Evolutionary conservation across 2,329 filamentous ascomycete genomes (phyloP).

Genomic region (Dothistroma septosporum): DNA sequence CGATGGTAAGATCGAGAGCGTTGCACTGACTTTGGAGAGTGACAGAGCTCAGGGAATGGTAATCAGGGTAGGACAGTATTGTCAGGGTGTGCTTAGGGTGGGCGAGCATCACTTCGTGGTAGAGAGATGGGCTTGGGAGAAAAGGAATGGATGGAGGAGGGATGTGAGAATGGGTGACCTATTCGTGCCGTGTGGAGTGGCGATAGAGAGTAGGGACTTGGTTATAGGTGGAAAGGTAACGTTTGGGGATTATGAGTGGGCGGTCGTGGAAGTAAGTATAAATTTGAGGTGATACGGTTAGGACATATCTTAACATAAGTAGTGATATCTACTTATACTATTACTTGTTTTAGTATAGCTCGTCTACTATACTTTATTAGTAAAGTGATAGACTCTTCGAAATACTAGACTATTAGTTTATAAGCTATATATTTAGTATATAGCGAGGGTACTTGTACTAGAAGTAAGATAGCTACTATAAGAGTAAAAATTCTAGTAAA

Average conservation of each 20-base stretch:
- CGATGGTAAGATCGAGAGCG: conserved; percentile 37
- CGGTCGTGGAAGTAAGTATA: conserved; percentile 35
- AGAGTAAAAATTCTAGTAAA: too few species aligned
- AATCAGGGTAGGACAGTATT: conserved; percentile 51
- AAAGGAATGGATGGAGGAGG: conserved; percentile 35
- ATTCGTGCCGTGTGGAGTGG: conserved; percentile 40
- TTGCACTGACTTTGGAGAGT: conserved; percentile 43
- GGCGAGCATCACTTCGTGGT: conserved; percentile 41
- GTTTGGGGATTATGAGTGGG: conserved; percentile 37
- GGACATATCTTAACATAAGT: too few species aligned
- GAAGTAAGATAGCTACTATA: too few species aligned
- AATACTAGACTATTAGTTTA: too few species aligned
- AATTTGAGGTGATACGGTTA: too few species aligned
- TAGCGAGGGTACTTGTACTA: too few species aligned
- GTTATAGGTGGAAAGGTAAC: conserved; percentile 31
- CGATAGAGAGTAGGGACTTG: conserved; percentile 33
- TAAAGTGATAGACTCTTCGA: too few species aligned
- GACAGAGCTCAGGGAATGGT: conserved; percentile 47
- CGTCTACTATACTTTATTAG: too few species aligned
- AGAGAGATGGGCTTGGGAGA: conserved; percentile 54
- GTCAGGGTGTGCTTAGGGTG: conserved; percentile 54
- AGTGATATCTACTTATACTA: too few species aligned
- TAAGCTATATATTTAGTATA: too few species aligned
- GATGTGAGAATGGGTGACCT: conserved; percentile 36
- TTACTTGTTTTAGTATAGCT: too few species aligned